Base-by-base conservation (phyloP, 495 filamentous ascomycete genomes). In the Elasticomyces elasticus region DNA sequence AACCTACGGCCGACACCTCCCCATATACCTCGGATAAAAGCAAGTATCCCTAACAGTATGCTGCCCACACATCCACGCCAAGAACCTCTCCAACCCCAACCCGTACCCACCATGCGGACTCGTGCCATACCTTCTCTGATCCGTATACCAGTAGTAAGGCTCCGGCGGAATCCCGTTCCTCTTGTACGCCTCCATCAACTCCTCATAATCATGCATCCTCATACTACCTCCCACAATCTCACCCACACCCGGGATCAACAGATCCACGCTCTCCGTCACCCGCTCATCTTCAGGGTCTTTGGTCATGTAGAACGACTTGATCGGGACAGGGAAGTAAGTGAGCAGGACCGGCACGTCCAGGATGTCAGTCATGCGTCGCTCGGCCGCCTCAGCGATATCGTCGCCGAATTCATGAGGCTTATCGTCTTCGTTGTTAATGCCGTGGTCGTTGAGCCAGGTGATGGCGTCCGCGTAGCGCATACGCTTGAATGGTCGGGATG, bases 261-360 rank as follows among this genome's bases (percentile, higher is more conserved):
- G 86, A 64, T 99, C 92, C 1, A 97, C 94, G 58, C 84, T 90
- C 77, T 99, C 92, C 0, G 92, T 99, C 31, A 95, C 86, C n/a
- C 90, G 80, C 45, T 72, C 74, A 65, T 98, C 92, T 15, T 78
- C 67, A 12, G 74, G 74, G 55, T 90, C 92, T 72, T 89, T 94
- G 76, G 88, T 87, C 92, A 99, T 99, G 74, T 99, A 99, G 71
- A 99, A 99, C 3, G 92, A 87, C 79, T 99, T 99, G 78, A 99
- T 94, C 70, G 91, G 86, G 30, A 83, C 84, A 1, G 92, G 92
- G 79, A 99, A 99, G 71, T 95, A 88, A 5, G 90, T 97, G 15
- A 99, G 76, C 74, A 99, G 88, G 69, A 99, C 95, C 31, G 92
- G 92, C 52, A 80, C 72, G 78, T 89, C 89, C 74, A 99, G 94